Percentiles rank a stretch among this genome's conserved stretches.
These are phyloP conservation scores for Exophiala sp. DNA, from an alignment of 2,329 filamentous ascomycete species.

Conservation along the genomic window DNA sequence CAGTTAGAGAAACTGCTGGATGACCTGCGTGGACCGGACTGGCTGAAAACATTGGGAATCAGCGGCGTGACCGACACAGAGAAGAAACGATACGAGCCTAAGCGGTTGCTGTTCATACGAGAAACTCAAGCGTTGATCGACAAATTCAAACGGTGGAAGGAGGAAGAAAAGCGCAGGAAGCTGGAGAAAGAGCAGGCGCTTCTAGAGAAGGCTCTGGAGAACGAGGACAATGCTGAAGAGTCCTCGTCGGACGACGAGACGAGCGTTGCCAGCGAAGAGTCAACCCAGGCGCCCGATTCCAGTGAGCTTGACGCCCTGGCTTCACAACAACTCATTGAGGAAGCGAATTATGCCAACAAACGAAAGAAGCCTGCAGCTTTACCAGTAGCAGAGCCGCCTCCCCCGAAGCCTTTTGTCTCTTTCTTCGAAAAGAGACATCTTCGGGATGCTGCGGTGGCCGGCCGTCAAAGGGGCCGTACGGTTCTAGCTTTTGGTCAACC, in stretches of 20 bases:
- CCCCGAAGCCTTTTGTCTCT: slow-evolving; percentile 65
- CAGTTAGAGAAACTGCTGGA: slow-evolving; percentile 66
- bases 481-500: slow-evolving; percentile 75
- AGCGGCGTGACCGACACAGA: slow-evolving; percentile 76
- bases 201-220: slow-evolving; percentile 40
- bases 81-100: slow-evolving; percentile 80
- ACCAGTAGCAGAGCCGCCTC: slow-evolving; percentile 27
- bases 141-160: slow-evolving; percentile 82
- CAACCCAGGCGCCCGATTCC: slow-evolving; percentile 55
- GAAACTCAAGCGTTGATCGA: slow-evolving; percentile 76
- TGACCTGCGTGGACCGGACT: slow-evolving; percentile 82
- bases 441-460: slow-evolving; percentile 71
- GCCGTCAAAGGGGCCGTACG: slow-evolving; percentile 62
- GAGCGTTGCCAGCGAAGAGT: slow-evolving; percentile 13
- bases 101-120: slow-evolving; percentile 74
- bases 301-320: slow-evolving; percentile 65
- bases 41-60: slow-evolving; percentile 86
- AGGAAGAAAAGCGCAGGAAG: slow-evolving; percentile 81
- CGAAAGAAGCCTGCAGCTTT: slow-evolving; percentile 15
- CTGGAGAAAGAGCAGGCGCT: slow-evolving; percentile 64
- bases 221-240: slow-evolving; percentile 23
- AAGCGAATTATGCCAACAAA: slow-evolving; percentile 52
- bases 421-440: slow-evolving; percentile 79
- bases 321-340: slow-evolving; percentile 68
- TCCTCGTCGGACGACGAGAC: slow-evolving; percentile 16